Evolutionary conservation across 352 stramenopile genomes (phyloP), one percentile per base, ranked within the genome.

Genomic region (Phytophthora brassicae): DNA sequence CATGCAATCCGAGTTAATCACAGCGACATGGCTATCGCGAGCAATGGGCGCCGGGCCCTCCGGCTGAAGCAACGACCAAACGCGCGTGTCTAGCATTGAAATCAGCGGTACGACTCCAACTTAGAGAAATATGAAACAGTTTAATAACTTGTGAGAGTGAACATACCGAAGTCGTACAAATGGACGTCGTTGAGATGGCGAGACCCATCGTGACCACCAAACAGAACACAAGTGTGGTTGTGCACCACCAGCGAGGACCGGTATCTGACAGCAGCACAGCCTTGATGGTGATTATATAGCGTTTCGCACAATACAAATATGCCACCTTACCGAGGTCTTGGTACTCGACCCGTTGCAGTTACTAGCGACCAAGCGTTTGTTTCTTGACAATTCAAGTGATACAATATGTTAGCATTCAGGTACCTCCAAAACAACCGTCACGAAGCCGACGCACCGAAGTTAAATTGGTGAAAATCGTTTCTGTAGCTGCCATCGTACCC

Each of bases 391-490:
- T 49, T 13, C 12, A 44, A 31, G 28, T 29, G 5, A 50, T 54
- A 41, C 13, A 55, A 22, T 1, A 49, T 51, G 53, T 54, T 24
- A 71, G 31, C 17, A 39, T 13, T 22, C 26, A n/a, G 31, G 20
- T 31, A 43, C 20, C 17, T n/a, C 26, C 17, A 56, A 45, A 39
- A n/a, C 16, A 45, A 56, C 11, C 35, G 4, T 26, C 16, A 42
- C 29, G 16, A 50, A 22, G 4, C 22, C 35, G 29, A 49, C 60
- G 36, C 55, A 91, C 84, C 84, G 56, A 95, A 95, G 63, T 98
- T 95, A 70, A 97, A 99, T 74, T 98, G 90, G 61, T 99, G 94
- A 61, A 99, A 98, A 70, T 99, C 97, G 52, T 92, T 97, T 58
- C 93, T 83, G 63, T 97, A 97, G 63, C 84, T 94, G 16, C 95